These are phyloP conservation scores for Kodamaea anthophila DNA, from an alignment of 1,139 yeast genomes.

Conservation along the genomic window DNA sequence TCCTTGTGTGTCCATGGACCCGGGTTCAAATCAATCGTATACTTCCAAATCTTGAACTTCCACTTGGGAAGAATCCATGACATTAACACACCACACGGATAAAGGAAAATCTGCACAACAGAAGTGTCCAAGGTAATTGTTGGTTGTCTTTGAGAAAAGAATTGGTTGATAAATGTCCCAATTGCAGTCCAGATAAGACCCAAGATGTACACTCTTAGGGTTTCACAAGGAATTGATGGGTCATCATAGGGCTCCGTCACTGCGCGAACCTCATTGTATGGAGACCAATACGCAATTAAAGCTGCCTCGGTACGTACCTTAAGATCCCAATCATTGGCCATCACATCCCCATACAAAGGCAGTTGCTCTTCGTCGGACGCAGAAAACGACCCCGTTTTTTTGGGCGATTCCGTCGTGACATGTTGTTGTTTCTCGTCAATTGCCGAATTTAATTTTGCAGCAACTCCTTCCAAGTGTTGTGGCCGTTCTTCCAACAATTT, in stretches of 20 bases:
- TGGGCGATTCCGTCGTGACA: neutral
- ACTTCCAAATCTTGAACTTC: constrained; percentile 13
- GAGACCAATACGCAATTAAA: constrained; percentile 47
- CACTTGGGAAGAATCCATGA: constrained; percentile 18
- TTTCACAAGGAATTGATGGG: constrained; percentile 44
- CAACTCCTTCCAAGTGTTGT: neutral
- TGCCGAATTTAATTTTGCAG: constrained; percentile 4
- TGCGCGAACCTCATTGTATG: constrained; percentile 61
- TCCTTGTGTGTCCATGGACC: constrained; percentile 22
- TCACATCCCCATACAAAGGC: neutral
- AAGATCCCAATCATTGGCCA: constrained; percentile 12
- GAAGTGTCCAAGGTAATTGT: constrained; percentile 40
- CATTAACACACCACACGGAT: constrained; percentile 45
- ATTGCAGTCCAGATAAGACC: constrained; percentile 52
- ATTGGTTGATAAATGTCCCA: constrained; percentile 53
- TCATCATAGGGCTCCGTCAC: constrained; percentile 51
- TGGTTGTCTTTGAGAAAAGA: constrained; percentile 53
- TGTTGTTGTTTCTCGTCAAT: constrained; percentile 1
- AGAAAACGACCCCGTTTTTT: constrained; percentile 2
- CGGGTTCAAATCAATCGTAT: constrained; percentile 17
- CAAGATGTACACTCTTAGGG: constrained; percentile 49
- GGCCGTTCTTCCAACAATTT: constrained; percentile 6
- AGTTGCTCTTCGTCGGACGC: constrained; percentile 2
- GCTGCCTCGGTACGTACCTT: constrained; percentile 15
- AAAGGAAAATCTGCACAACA: constrained; percentile 51